phyloP scores from a whole-genome alignment of 2,329 filamentous ascomycete species.

The Fusarium oligoseptatum region DNA sequence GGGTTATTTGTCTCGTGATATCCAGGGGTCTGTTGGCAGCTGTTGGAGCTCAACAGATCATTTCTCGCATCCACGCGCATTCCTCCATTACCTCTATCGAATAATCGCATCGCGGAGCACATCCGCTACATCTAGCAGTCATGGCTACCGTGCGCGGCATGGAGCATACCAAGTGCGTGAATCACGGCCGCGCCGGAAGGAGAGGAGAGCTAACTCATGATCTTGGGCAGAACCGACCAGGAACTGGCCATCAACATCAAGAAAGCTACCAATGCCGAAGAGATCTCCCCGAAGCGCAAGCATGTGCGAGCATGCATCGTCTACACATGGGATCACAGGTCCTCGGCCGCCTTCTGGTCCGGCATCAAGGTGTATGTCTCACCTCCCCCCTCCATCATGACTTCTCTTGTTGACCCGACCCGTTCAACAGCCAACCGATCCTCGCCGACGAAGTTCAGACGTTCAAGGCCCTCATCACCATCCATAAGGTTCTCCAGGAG shows the following conservation, averaged over 20 bases:
- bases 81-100: slow-evolving; percentile 7
- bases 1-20: slow-evolving; percentile 44
- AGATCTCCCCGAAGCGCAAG: slow-evolving; percentile 81
- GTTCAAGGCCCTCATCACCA: slow-evolving; percentile 96
- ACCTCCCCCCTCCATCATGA: slow-evolving; percentile 11
- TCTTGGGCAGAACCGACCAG: slow-evolving; percentile 69
- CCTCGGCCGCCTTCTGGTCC: slow-evolving; percentile 93
- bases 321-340: slow-evolving; percentile 99
- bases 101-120: slow-evolving; percentile 29
- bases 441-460: slow-evolving; percentile 98
- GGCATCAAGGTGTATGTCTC: slow-evolving; percentile 94
- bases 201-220: slow-evolving; percentile 29
- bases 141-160: slow-evolving; percentile 51
- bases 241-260: slow-evolving; percentile 78
- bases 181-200: slow-evolving; percentile 17
- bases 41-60: slow-evolving; percentile 24
- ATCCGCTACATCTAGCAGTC: slow-evolving; percentile 40
- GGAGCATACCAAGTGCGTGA: slow-evolving; percentile 54
- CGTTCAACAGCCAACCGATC: slow-evolving; percentile 83
- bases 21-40: slow-evolving; percentile 37
- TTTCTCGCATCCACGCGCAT: slow-evolving; percentile 14
- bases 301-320: slow-evolving; percentile 99
- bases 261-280: slow-evolving; percentile 77
- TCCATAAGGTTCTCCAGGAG: slow-evolving; percentile 98
- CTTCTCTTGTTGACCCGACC: slow-evolving; percentile 15